phyloP scores from a whole-genome alignment of 306 rosid species.

The Pterocarpus macrocarpus region DNA sequence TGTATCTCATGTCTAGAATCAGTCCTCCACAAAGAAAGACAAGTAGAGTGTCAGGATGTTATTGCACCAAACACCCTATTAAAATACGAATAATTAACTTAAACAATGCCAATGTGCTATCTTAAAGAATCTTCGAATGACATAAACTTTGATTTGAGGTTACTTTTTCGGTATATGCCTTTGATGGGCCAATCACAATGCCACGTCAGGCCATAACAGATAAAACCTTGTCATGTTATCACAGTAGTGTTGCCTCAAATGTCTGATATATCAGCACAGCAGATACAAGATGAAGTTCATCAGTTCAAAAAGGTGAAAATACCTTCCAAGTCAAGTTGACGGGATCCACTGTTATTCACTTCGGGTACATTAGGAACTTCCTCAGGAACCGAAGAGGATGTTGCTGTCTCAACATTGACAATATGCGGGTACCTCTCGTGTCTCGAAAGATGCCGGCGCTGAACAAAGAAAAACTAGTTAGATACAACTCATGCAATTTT shows the following conservation, averaged over 20 bases:
- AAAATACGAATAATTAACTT: constrained; percentile 13
- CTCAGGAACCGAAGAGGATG: constrained; percentile 38
- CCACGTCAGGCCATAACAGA: constrained; percentile 21
- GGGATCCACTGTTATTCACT: constrained; percentile 42
- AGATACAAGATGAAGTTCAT: constrained; percentile 12
- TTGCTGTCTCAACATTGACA: constrained; percentile 64
- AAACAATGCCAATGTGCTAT: neutral
- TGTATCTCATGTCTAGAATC: neutral
- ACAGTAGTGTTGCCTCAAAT: neutral
- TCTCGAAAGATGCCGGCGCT: constrained; percentile 61
- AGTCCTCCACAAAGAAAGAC: constrained; percentile 20
- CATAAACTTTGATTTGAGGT: neutral
- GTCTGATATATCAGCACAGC: neutral
- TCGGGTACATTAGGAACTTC: constrained; percentile 51
- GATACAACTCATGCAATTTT: neutral
- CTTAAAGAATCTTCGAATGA: constrained; percentile 38
- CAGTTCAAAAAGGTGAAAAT: constrained; percentile 18
- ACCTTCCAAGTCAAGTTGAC: constrained; percentile 74
- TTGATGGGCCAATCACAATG: neutral
- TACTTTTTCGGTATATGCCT: neutral
- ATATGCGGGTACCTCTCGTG: constrained; percentile 73
- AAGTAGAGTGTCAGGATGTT: constrained; percentile 17
- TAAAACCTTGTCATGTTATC: constrained; percentile 7
- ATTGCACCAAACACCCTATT: constrained; percentile 22
- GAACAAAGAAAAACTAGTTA: constrained; percentile 39